Percentiles rank a stretch among this genome's conserved stretches.
These are phyloP conservation scores for Podaxis rugospora DNA, from an alignment of 768 basidiomycete species.

Conservation along the genomic window DNA sequence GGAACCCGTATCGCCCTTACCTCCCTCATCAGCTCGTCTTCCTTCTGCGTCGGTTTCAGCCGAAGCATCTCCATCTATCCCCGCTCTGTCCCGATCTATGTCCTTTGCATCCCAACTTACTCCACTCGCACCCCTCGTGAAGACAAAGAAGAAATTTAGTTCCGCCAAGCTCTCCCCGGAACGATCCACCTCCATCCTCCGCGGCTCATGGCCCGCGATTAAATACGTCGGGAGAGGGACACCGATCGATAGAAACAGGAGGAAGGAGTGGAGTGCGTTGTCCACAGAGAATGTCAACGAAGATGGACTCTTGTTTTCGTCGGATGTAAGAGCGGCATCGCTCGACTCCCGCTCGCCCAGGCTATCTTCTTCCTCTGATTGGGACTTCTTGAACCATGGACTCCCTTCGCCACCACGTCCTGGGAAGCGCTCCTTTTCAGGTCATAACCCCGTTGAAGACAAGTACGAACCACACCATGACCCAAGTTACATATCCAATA, in stretches of 20 bases:
- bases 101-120: constrained; percentile 27
- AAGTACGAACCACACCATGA: background rate
- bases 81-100: constrained; percentile 29
- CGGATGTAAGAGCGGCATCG: constrained; percentile 29
- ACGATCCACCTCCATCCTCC: constrained; percentile 23
- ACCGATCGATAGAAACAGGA: constrained; percentile 38
- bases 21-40: constrained; percentile 23
- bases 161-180: constrained; percentile 18
- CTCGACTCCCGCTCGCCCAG: constrained; percentile 31
- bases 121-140: constrained; percentile 16
- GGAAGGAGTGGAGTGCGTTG: constrained; percentile 40
- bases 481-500: too few species aligned
- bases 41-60: constrained; percentile 22
- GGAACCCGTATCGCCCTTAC: constrained; percentile 24
- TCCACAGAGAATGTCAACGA: constrained; percentile 35
- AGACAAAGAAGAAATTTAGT: constrained; percentile 18
- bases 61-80: constrained; percentile 16
- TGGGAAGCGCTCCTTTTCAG: constrained; percentile 7
- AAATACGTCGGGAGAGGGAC: constrained; percentile 45
- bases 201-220: constrained; percentile 41
- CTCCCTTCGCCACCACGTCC: constrained; percentile 18
- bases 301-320: constrained; percentile 40
- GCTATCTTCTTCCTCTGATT: constrained; percentile 30
- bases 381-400: constrained; percentile 30
- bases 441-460: constrained; percentile 6